A percentile compares a stretch with the other conserved stretches of the same genome.
Conservation (phyloP, 169 alveolate species). For the Babesia gibsoni region DNA sequence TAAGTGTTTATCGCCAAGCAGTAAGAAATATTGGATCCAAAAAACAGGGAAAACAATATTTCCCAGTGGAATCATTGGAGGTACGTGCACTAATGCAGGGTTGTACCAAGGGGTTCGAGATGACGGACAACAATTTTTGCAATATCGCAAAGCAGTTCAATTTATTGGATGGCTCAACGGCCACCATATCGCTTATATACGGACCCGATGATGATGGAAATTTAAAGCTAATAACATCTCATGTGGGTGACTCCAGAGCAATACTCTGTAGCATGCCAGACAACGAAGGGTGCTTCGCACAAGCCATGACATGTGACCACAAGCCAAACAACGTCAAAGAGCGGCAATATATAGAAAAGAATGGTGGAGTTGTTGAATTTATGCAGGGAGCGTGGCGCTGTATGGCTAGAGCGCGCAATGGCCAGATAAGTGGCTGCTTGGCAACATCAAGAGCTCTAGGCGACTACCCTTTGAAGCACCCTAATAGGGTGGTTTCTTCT, state of each 20-base stretch:
- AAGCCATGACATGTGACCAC: constrained; percentile 64
- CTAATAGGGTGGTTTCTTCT: constrained; percentile 63
- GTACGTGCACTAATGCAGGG: constrained; percentile 52
- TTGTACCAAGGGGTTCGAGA: constrained; percentile 71
- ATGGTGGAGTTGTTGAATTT: constrained; percentile 71
- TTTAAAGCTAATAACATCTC: constrained; percentile 67
- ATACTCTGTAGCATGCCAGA: constrained; percentile 61
- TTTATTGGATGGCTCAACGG: constrained; percentile 60
- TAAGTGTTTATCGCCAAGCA: constrained; percentile 75
- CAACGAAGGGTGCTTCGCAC: constrained; percentile 45
- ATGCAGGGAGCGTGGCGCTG: constrained; percentile 68
- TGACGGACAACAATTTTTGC: constrained; percentile 77
- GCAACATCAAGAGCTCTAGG: constrained; percentile 75
- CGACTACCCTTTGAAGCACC: constrained; percentile 61
- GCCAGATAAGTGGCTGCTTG: constrained; percentile 43
- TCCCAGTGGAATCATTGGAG: constrained; percentile 36
- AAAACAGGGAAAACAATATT: neutral
- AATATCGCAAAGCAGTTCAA: constrained; percentile 53
- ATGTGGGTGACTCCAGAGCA: constrained; percentile 76
- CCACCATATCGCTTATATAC: constrained; percentile 61
- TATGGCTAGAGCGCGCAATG: constrained; percentile 17
- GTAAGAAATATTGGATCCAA: neutral
- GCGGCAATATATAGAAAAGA: constrained; percentile 57
- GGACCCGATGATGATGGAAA: constrained; percentile 75
- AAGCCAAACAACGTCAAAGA: constrained; percentile 72